A percentile compares a stretch with the other conserved stretches of the same genome.
Evolutionary conservation across 306 rosid species (phyloP).

Genomic region (peach (Prunus persica)): DNA sequence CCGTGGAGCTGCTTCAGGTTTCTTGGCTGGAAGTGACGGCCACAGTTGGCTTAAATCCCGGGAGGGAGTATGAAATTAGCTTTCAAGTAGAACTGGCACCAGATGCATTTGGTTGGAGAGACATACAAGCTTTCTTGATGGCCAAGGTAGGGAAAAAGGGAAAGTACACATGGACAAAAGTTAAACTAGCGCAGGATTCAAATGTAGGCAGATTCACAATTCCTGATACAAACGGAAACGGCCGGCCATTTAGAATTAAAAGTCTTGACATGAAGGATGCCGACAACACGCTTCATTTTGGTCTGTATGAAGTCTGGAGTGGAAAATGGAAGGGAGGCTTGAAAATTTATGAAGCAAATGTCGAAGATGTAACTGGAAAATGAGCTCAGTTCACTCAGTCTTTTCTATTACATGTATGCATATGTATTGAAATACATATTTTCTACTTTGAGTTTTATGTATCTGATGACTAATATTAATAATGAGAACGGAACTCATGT

Average conservation of each 20-base stretch:
- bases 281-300: constrained; percentile 43
- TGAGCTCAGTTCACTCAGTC: not conserved
- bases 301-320: constrained; percentile 90
- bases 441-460: not conserved
- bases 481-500: not conserved
- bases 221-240: not conserved
- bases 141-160: constrained; percentile 67
- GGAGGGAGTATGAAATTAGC: not conserved
- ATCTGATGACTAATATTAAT: not conserved
- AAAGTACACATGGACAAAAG: not conserved
- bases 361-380: not conserved
- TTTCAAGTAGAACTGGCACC: constrained; percentile 28
- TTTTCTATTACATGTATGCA: not conserved
- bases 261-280: fast-evolving
- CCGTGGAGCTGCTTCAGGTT: constrained; percentile 57
- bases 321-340: constrained; percentile 91
- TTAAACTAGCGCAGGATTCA: not conserved
- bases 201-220: fast-evolving
- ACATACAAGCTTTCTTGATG: constrained; percentile 50
- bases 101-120: constrained; percentile 65
- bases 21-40: constrained; percentile 80
- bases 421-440: not conserved
- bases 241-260: not conserved
- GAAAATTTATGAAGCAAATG: constrained; percentile 33
- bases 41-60: fast-evolving